phyloP scores from a whole-genome alignment of 2,329 filamentous ascomycete species.

The Sporothrix globosa region DNA sequence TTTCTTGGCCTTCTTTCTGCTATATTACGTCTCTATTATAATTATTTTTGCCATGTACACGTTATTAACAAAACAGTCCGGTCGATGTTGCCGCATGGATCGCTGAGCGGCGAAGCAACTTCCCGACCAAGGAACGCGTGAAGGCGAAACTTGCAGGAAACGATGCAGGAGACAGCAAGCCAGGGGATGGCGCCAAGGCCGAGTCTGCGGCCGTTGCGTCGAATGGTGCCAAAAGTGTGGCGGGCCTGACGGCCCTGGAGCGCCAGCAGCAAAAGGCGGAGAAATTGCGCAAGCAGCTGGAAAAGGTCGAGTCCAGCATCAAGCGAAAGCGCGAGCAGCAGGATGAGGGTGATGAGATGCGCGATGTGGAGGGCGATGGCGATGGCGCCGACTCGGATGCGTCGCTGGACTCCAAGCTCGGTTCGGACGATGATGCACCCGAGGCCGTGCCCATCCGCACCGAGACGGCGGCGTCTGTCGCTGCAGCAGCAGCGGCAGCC shows the following conservation, averaged over 20 bases:
- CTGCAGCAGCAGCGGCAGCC: background rate
- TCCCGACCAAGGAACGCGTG: conserved; percentile 74
- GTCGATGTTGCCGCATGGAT: conserved; percentile 80
- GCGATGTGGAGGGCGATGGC: conserved; percentile 47
- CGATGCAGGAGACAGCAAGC: conserved; percentile 58
- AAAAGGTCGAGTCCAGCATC: conserved; percentile 70
- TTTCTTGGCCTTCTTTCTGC: background rate
- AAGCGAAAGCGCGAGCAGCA: conserved; percentile 70
- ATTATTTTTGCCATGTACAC: background rate
- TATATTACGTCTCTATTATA: background rate
- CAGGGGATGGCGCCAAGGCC: conserved; percentile 49
- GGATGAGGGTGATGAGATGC: conserved; percentile 69
- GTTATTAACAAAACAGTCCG: conserved; percentile 47
- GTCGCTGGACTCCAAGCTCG: conserved; percentile 31
- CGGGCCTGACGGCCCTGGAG: conserved; percentile 55
- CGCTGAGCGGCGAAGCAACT: conserved; percentile 76
- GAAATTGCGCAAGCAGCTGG: conserved; percentile 65
- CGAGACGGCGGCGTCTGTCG: conserved; percentile 38
- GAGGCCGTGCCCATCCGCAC: conserved; percentile 59
- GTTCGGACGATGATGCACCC: conserved; percentile 56
- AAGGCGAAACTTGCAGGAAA: conserved; percentile 62
- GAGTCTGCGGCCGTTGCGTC: background rate
- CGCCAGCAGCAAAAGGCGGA: conserved; percentile 61
- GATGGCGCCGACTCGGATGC: conserved; percentile 40
- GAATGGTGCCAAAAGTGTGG: conserved; percentile 41